Evolutionary conservation across 1,139 yeast species (phyloP), one percentile per base, ranked within the genome.

Genomic region (Blastobotrys apis): DNA sequence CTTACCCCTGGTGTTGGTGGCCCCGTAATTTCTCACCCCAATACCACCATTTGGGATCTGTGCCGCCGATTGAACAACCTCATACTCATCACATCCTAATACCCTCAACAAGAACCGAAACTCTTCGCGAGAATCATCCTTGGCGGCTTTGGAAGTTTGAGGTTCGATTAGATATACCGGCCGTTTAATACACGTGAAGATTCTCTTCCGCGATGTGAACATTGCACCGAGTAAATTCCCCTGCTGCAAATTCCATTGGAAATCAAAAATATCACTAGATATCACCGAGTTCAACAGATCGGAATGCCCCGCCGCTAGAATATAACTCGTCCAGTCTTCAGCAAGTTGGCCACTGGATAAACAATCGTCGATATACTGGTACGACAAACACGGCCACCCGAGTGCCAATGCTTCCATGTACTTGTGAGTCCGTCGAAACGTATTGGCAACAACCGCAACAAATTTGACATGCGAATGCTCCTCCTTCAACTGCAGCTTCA

Each of bases 351-450:
- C 57, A 13, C 63, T 59, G 2, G 54, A 52, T 1, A 76, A 55
- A 46, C 84, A 74, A 50, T 81, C 83, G n/a, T 65, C 62, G 8
- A 90, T 69, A 53, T 75, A 88, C 12, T 67, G 62, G 49, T 75
- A 74, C 2, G 86, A 79, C 26, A 90, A 58, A 16, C 87, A 75
- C 1, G 97, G 97, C 95, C 95, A 87, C 1, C 94, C 94, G 35
- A 88, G 62, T 0, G 94, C 87, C n/a, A 88, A 65, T 0, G 85
- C 80, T 58, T 87, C 94, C n/a, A 88, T 63, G 58, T 84, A 90
- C 58, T 87, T 87, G 17, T 82, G 74, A 45, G 87, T 84, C 35
- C 95, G 70, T 27, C 77, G 71, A 52, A 73, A 72, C 17, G 69
- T 72, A 34, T 73, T 72, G 0, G 94, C 73, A 1, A 87, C 62